These are phyloP conservation scores for Blastobotrys raffinosifermentans DNA, from an alignment of 1,139 yeast genomes.

Conservation along the genomic window DNA sequence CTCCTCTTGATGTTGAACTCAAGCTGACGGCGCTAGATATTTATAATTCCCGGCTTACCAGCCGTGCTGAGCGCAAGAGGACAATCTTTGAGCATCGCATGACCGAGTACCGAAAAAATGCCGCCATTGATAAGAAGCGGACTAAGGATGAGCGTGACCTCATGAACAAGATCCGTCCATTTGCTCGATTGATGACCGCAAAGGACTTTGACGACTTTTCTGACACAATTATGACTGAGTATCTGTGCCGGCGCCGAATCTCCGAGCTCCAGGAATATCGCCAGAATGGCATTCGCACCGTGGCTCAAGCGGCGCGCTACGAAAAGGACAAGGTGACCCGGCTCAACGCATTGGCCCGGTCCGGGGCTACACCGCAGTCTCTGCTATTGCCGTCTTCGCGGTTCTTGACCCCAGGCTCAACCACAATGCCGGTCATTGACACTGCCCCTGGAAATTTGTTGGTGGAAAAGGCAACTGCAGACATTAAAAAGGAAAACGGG, in stretches of 20 bases:
- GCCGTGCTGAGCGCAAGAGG: constrained; percentile 90
- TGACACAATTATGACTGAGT: constrained; percentile 67
- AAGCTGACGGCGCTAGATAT: constrained; percentile 83
- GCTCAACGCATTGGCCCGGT: constrained; percentile 24
- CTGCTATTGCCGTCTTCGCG: constrained; percentile 10
- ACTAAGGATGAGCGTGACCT: constrained; percentile 87
- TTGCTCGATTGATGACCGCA: constrained; percentile 72
- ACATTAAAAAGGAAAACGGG: too few relatives aligned
- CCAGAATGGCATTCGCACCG: constrained; percentile 73
- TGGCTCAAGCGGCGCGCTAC: constrained; percentile 78
- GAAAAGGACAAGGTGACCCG: constrained; percentile 74
- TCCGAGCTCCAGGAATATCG: constrained; percentile 93
- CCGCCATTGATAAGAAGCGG: constrained; percentile 69
- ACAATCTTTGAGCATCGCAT: constrained; percentile 68
- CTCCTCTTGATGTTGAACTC: constrained; percentile 78
- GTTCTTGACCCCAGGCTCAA: not conserved
- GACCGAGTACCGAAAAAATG: constrained; percentile 78
- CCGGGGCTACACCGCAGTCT: constrained; percentile 13
- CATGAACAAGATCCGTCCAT: constrained; percentile 67
- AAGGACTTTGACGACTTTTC: constrained; percentile 72
- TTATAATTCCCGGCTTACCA: constrained; percentile 79
- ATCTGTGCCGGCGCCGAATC: constrained; percentile 72
- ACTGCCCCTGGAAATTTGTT: not conserved
- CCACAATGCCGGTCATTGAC: not conserved
- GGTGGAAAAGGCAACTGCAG: not conserved